phyloP scores from a whole-genome alignment of 225 moss, liverwort and hornwort species.

The Lunularia cruciata region DNA sequence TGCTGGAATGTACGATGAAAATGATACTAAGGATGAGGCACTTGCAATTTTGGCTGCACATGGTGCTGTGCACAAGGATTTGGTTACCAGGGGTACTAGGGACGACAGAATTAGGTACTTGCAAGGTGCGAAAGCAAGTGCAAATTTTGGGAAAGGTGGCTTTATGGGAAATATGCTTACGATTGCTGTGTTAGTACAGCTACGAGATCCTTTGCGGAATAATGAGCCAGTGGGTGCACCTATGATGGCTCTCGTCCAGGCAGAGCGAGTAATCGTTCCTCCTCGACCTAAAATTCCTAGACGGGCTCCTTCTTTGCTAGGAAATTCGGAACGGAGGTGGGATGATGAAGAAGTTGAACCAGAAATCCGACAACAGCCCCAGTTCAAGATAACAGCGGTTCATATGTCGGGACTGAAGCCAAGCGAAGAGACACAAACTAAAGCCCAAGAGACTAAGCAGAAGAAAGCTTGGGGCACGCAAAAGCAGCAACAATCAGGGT shows the following conservation, averaged over 20 bases:
- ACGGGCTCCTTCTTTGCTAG: constrained; percentile 67
- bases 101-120: constrained; percentile 51
- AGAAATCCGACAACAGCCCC: constrained; percentile 39
- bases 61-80: constrained; percentile 73
- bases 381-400: constrained; percentile 86
- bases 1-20: constrained; percentile 82
- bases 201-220: constrained; percentile 86
- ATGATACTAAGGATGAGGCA: constrained; percentile 61
- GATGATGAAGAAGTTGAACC: constrained; percentile 51
- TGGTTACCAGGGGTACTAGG: constrained; percentile 60
- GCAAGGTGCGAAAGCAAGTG: constrained; percentile 56
- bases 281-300: constrained; percentile 70
- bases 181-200: constrained; percentile 93
- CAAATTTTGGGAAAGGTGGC: constrained; percentile 63
- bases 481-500: constrained; percentile 91
- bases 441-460: constrained; percentile 42
- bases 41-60: constrained; percentile 84
- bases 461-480: constrained; percentile 74
- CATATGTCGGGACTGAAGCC: constrained; percentile 79
- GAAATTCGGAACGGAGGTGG: constrained; percentile 64
- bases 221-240: constrained; percentile 95
- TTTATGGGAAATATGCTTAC: constrained; percentile 88
- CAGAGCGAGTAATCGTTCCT: constrained; percentile 85
- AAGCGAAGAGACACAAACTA: constrained; percentile 51
- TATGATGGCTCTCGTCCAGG: constrained; percentile 99